phyloP scores from a whole-genome alignment of 1,284 basidiomycete genomes.

The Trametes hirsuta region DNA sequence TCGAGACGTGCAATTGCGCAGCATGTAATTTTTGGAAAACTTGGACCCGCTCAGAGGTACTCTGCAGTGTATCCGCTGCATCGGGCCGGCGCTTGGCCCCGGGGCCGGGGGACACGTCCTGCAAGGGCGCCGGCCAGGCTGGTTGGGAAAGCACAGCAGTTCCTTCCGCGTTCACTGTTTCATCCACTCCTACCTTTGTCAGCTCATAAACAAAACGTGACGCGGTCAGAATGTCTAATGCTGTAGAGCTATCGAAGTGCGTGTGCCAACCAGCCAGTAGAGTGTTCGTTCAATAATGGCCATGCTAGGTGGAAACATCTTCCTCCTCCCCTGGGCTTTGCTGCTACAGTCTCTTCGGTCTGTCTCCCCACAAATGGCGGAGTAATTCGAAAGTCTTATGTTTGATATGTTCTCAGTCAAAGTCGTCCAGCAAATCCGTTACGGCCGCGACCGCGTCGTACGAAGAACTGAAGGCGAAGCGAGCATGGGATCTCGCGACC shows the following conservation, averaged over 20 bases:
- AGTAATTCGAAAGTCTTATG: no score
- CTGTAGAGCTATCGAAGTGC: slow-evolving; percentile 18
- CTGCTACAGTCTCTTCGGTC: slow-evolving; percentile 34
- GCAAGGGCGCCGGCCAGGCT: no score
- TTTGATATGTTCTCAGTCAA: slow-evolving; percentile 21
- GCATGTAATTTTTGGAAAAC: no score
- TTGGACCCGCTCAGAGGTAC: no score
- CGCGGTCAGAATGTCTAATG: slow-evolving; percentile 3
- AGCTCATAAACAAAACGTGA: not conserved
- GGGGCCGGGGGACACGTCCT: no score
- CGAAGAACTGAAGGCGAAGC: slow-evolving; percentile 72
- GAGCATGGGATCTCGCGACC: slow-evolving; percentile 88
- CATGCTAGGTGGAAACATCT: slow-evolving; percentile 58
- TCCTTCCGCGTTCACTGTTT: no score
- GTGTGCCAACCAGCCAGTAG: not conserved
- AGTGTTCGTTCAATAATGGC: not conserved
- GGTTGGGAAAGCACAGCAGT: no score
- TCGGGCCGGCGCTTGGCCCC: no score
- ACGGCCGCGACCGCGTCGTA: slow-evolving; percentile 48
- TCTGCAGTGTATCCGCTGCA: no score
- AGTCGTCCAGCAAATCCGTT: slow-evolving; percentile 43
- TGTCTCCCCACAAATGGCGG: no score
- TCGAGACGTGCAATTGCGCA: no score
- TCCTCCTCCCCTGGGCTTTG: slow-evolving; percentile 65
- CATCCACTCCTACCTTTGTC: not conserved